A percentile compares a stretch with the other conserved stretches of the same genome.
phyloP scores from a whole-genome alignment of 2,329 filamentous ascomycete species.

The Diaporthe amygdali region DNA sequence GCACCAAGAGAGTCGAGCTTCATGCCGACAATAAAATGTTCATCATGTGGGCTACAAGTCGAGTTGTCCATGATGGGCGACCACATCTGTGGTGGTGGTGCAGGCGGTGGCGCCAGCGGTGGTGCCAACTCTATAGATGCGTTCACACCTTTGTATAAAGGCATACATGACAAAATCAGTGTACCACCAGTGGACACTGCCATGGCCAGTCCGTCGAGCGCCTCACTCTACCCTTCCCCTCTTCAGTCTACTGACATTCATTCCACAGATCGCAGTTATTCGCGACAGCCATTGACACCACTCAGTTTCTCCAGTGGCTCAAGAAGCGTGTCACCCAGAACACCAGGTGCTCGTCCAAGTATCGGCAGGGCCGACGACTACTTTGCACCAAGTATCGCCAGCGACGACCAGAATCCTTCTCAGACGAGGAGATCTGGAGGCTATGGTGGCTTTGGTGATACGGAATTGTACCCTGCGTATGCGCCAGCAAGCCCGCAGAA shows the following conservation, averaged over 20 bases:
- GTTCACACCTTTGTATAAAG: conserved; percentile 42
- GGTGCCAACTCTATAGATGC: conserved; percentile 38
- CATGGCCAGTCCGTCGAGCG: conserved; percentile 53
- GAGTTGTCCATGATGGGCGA: conserved; percentile 88
- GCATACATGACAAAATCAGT: conserved; percentile 45
- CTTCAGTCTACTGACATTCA: conserved; percentile 36
- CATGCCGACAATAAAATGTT: conserved; percentile 87
- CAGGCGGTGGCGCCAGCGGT: conserved; percentile 28
- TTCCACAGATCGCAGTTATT: conserved; percentile 56
- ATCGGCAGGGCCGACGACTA: conserved; percentile 50
- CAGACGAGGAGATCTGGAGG: conserved; percentile 48
- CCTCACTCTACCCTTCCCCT: neutral
- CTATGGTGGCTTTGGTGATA: conserved; percentile 54
- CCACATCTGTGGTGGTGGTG: conserved; percentile 70
- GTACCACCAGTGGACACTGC: conserved; percentile 56
- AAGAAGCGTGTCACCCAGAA: conserved; percentile 67
- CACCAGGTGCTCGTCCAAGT: conserved; percentile 51
- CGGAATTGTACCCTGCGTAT: conserved; percentile 44
- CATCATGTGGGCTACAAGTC: conserved; percentile 76
- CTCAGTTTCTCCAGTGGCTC: conserved; percentile 65
- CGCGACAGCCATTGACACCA: conserved; percentile 65
- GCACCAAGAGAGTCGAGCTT: conserved; percentile 68
- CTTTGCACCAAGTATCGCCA: conserved; percentile 51
- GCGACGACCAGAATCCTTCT: conserved; percentile 41
- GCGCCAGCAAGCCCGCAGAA: conserved; percentile 56